Percentiles rank a stretch among this genome's conserved stretches.
Conservation (phyloP, 2,329 filamentous ascomycete genomes). For the Trichoderma harzianum region DNA sequence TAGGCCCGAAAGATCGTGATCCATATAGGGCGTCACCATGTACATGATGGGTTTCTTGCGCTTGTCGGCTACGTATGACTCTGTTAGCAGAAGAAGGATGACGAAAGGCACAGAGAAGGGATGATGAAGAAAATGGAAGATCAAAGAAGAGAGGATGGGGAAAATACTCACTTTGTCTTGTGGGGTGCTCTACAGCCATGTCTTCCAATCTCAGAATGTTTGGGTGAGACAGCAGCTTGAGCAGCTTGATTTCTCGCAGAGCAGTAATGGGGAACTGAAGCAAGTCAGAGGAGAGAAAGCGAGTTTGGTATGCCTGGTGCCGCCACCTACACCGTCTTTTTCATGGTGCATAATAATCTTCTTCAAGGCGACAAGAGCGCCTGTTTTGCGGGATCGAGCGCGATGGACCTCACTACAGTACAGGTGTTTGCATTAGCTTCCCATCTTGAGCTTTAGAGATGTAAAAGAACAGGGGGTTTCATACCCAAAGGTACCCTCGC, state of each 20-base stretch:
- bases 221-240: slow-evolving; percentile 89
- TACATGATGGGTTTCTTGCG: slow-evolving; percentile 86
- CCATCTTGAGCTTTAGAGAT: not conserved
- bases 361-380: slow-evolving; percentile 80
- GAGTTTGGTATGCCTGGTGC: not conserved
- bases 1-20: slow-evolving; percentile 95
- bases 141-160: not conserved
- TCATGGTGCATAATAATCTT: slow-evolving; percentile 99
- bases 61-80: slow-evolving; percentile 58
- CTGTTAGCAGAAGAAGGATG: not conserved
- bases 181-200: slow-evolving; percentile 85
- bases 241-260: slow-evolving; percentile 91
- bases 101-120: not conserved
- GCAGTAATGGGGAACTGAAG: slow-evolving; percentile 90
- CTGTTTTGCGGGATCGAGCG: slow-evolving; percentile 71
- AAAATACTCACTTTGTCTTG: slow-evolving; percentile 52
- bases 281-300: slow-evolving; percentile 21
- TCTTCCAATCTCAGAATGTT: slow-evolving; percentile 88
- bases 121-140: not conserved
- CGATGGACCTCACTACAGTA: slow-evolving; percentile 77
- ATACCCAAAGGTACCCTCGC: slow-evolving; percentile 92
- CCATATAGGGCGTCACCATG: slow-evolving; percentile 99
- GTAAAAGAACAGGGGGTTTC: slow-evolving; percentile 27
- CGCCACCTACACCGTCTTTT: slow-evolving; percentile 75
- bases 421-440: slow-evolving; percentile 18